phyloP scores from a whole-genome alignment of 176 grass and related monocot genomes.

The Guadua angustifolia region DNA sequence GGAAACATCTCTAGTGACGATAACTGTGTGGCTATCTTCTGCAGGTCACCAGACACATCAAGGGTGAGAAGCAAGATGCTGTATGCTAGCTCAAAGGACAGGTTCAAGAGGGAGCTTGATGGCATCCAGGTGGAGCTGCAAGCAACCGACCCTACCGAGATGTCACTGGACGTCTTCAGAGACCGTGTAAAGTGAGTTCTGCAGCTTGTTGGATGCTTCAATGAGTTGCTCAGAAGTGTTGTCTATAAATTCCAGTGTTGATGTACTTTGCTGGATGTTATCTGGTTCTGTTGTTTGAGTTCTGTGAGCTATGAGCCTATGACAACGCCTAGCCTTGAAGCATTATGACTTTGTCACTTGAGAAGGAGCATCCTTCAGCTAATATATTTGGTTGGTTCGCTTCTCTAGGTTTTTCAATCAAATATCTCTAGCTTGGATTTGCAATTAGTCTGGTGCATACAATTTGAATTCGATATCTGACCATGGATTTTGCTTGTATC shows the following conservation, averaged over 20 bases:
- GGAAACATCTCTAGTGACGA: not conserved
- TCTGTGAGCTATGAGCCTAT: not conserved
- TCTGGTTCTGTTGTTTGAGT: not conserved
- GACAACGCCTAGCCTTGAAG: not conserved
- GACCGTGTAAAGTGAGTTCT: conserved; percentile 36
- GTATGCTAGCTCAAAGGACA: conserved; percentile 51
- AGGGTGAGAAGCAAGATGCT: conserved; percentile 47
- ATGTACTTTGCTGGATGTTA: conserved; percentile 24
- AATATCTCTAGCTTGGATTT: not conserved
- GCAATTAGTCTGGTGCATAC: not conserved
- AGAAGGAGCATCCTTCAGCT: not conserved
- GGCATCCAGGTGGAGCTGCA: conserved; percentile 52
- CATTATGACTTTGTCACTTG: conserved; percentile 28
- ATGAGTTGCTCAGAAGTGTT: not conserved
- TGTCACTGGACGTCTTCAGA: conserved; percentile 45
- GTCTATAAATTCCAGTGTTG: not conserved
- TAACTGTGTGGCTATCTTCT: conserved; percentile 5
- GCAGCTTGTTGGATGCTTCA: not conserved
- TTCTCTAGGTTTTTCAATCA: not conserved
- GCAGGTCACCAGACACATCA: conserved; percentile 48
- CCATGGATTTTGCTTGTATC: not conserved
- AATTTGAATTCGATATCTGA: not conserved
- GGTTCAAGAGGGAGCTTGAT: conserved; percentile 50
- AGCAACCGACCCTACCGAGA: conserved; percentile 49
- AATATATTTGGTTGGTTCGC: not conserved